phyloP scores from a whole-genome alignment of 225 moss, liverwort and hornwort genomes.

The Climacium dendroides region DNA sequence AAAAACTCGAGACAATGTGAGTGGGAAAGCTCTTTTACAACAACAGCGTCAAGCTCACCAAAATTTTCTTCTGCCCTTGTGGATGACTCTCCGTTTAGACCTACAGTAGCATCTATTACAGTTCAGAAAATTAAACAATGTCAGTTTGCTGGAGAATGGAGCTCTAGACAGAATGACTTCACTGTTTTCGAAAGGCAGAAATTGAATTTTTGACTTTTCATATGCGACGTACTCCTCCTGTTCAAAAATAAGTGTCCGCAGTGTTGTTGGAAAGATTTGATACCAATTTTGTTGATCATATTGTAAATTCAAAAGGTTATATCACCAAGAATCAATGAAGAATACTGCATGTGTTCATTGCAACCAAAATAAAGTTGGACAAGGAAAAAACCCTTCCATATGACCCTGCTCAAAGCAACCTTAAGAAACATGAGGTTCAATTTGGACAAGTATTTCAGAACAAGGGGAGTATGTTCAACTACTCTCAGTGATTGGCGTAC shows the following conservation, averaged over 20 bases:
- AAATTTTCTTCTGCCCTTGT: background rate
- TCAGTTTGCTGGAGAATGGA: background rate
- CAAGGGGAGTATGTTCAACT: too few species aligned
- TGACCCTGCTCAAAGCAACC: background rate
- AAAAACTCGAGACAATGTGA: background rate
- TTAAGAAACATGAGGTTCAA: background rate
- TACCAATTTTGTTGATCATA: background rate
- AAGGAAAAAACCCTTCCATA: too few species aligned
- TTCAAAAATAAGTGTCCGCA: accelerated
- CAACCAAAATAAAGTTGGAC: background rate
- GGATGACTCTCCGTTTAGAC: background rate
- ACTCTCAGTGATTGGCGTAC: too few species aligned
- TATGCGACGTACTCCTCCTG: too few species aligned
- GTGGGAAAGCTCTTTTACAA: background rate
- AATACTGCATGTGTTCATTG: background rate
- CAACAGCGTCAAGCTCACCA: background rate
- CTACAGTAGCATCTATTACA: background rate
- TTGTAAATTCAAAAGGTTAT: background rate
- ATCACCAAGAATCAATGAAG: background rate
- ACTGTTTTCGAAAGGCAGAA: background rate
- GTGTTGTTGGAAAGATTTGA: background rate
- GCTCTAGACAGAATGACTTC: too few species aligned
- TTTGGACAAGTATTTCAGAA: background rate
- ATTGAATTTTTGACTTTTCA: background rate
- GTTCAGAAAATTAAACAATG: background rate